phyloP scores from a whole-genome alignment of 2,329 filamentous ascomycete species.

The Fusarium denticulatum region DNA sequence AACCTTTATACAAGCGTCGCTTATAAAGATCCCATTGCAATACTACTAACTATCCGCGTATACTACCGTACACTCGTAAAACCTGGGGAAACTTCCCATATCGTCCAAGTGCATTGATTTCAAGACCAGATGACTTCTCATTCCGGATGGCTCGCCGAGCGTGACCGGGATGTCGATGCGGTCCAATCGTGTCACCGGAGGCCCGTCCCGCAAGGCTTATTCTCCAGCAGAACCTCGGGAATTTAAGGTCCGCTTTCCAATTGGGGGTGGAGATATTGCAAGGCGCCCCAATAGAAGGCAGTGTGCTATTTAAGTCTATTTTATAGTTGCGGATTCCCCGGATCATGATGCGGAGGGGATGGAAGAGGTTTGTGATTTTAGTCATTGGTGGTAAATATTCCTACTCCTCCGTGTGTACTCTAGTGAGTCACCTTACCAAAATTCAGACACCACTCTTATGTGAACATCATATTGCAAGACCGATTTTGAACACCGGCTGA shows the following conservation, averaged over 20 bases:
- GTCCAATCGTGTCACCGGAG: constrained; percentile 1
- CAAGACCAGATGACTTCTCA: background rate
- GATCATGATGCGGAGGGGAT: background rate
- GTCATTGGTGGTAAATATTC: background rate
- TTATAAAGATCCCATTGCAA: background rate
- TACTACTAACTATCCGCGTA: background rate
- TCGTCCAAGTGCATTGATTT: background rate
- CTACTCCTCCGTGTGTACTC: fast-evolving
- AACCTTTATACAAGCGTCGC: background rate
- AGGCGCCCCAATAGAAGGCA: constrained; percentile 22
- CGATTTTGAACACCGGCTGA: background rate
- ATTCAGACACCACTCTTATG: background rate
- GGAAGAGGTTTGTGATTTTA: fast-evolving
- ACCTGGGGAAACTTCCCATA: background rate
- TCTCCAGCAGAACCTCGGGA: constrained; percentile 5
- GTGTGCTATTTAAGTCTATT: background rate
- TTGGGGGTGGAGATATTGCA: background rate
- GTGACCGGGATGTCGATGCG: constrained; percentile 5
- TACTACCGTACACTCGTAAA: background rate
- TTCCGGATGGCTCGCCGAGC: background rate
- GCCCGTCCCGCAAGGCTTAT: background rate
- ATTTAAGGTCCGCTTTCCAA: background rate
- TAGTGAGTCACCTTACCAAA: too few relatives aligned
- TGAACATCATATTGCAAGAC: background rate
- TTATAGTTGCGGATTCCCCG: background rate